These are phyloP conservation scores for Climacium dendroides DNA, from an alignment of 225 moss, liverwort and hornwort genomes.

Conservation along the genomic window DNA sequence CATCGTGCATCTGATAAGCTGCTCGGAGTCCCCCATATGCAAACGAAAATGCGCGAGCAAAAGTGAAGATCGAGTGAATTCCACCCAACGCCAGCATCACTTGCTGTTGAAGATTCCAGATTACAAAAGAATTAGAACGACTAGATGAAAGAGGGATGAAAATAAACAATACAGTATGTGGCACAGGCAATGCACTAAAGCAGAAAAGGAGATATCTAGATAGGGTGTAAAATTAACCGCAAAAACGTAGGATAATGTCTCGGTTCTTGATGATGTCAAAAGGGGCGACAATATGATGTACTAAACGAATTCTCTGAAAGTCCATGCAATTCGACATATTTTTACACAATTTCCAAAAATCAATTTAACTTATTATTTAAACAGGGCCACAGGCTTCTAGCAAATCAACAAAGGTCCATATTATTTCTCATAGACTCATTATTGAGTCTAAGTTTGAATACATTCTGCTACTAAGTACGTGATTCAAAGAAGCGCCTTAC, in stretches of 20 bases:
- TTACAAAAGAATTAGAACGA: neutral
- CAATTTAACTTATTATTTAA: neutral
- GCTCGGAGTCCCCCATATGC: slow-evolving; percentile 90
- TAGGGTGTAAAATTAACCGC: neutral
- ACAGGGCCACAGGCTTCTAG: neutral
- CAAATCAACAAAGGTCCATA: neutral
- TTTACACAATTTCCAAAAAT: neutral
- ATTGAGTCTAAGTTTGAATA: neutral
- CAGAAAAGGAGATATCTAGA: neutral
- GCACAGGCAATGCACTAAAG: neutral
- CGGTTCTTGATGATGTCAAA: neutral
- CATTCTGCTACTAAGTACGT: neutral
- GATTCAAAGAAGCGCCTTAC: slow-evolving; percentile 19
- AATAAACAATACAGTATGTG: neutral
- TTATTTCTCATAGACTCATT: neutral
- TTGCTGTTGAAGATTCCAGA: slow-evolving; percentile 39
- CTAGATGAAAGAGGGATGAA: neutral
- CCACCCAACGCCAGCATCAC: slow-evolving; percentile 62
- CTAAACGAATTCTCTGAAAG: neutral
- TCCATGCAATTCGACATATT: neutral
- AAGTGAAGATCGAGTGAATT: slow-evolving; percentile 61
- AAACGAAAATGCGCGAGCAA: slow-evolving; percentile 73
- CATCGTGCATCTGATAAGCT: slow-evolving; percentile 61
- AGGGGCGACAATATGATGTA: neutral
- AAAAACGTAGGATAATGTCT: neutral